A percentile compares a stretch with the other conserved stretches of the same genome.
These are phyloP conservation scores for Aspergillus neotritici DNA, from an alignment of 2,329 filamentous ascomycete species.

Conservation along the genomic window DNA sequence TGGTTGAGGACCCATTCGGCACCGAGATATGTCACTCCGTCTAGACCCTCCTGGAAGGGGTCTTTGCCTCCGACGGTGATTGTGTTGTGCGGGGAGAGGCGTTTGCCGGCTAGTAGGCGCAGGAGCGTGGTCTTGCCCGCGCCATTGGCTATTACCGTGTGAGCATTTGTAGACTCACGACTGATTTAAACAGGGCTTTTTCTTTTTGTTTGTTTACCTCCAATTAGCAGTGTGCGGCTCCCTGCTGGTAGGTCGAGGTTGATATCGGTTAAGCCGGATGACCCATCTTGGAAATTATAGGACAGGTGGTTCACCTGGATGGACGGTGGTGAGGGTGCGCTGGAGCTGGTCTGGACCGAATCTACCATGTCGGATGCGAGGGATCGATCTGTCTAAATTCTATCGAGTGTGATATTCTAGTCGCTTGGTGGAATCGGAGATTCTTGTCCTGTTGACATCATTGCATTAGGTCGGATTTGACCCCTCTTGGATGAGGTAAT, in stretches of 20 bases:
- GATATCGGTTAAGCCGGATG: slow-evolving; percentile 70
- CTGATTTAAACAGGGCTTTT: neutral
- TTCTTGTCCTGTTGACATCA: neutral
- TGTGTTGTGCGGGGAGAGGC: slow-evolving; percentile 70
- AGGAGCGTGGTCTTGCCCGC: slow-evolving; percentile 96
- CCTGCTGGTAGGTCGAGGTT: slow-evolving; percentile 70
- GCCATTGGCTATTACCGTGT: slow-evolving; percentile 63
- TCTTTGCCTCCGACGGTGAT: slow-evolving; percentile 78
- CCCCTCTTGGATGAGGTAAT: slow-evolving; percentile 15
- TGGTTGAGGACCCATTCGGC: slow-evolving; percentile 98
- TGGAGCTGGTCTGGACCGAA: neutral
- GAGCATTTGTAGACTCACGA: slow-evolving; percentile 1
- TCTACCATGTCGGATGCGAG: too few species aligned
- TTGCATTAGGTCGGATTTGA: neutral
- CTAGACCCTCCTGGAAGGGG: slow-evolving; percentile 82
- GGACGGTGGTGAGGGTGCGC: slow-evolving; percentile 30
- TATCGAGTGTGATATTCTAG: too few species aligned
- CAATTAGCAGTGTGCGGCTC: slow-evolving; percentile 85
- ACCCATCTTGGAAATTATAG: slow-evolving; percentile 84
- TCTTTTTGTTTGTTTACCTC: slow-evolving; percentile 54
- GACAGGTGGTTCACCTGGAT: slow-evolving; percentile 71
- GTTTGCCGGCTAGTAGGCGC: slow-evolving; percentile 89
- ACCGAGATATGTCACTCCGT: slow-evolving; percentile 94
- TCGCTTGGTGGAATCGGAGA: too few species aligned
- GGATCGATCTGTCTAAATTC: too few species aligned